Base-by-base conservation (phyloP, 306 rosid genomes). In the Sindora glabra region DNA sequence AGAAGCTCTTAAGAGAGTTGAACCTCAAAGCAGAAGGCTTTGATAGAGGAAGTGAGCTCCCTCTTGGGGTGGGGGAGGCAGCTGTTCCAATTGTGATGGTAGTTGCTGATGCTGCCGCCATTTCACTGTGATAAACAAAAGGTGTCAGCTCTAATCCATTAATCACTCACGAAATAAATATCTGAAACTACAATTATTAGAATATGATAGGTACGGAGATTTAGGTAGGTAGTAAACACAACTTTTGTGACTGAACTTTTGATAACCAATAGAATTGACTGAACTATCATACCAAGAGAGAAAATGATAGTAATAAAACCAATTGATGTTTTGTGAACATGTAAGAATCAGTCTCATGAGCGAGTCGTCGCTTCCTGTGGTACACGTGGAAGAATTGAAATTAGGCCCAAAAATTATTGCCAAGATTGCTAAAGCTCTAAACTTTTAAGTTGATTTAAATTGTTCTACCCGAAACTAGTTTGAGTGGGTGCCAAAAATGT, bases 61-160 rank as follows among this genome's bases (percentile, higher is more conserved):
- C 89, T 70, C 72, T 81, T 49, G 69, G 64, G 63, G 75, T 46
- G 8, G 68, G 69, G 44, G 89, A 81, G 51, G 64, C 68, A 24
- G 78, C 45, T 18, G 83, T 52, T 52, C 95, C 85, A 47, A 81
- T 14, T 10, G 90, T 70, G 61, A 86, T 70, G 34, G 76, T 76
- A 55, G 96, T 70, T 56, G 86, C 82, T 29, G 90, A 47, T 32
- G 81, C 70, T 37, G 95, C 75, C 15, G 96, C 96, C 98, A 92
- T 92, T 66, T 85, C 69, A 55, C 76, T 82, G 77, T 2, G 12
- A 42, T 17, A 61, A 57, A 73, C 47, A 61, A 29, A 71, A n/a
- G 1, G 17, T 29, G 56, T 57, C 10, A 73, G 27, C 3, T 24
- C 16, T 10, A 40, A 11, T 67, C 33, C 26, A 57, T n/a, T 18